Evolutionary conservation across 1,139 yeast species (phyloP).

Genomic region (Diutina sp.): DNA sequence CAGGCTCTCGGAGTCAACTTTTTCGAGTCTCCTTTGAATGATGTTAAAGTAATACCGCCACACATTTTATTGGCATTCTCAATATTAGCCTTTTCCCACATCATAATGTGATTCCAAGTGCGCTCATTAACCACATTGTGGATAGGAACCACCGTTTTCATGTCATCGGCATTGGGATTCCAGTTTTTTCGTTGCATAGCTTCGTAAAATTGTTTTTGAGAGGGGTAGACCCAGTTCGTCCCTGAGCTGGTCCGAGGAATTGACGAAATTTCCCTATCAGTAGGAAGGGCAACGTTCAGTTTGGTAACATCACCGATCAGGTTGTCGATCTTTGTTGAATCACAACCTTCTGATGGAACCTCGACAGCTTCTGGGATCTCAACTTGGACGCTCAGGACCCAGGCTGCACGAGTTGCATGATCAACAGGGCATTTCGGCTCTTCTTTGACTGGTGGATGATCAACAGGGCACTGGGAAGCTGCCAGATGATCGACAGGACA

Average conservation of each 20-base stretch:
- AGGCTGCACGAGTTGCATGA: constrained; percentile 9
- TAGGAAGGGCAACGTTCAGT: constrained; percentile 31
- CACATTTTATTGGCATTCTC: constrained; percentile 39
- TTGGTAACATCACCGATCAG: constrained; percentile 14
- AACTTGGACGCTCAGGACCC: constrained; percentile 18
- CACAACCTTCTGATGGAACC: constrained; percentile 25
- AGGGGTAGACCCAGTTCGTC: constrained; percentile 85
- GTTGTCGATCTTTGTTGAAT: constrained; percentile 20
- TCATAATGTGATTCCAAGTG: constrained; percentile 75
- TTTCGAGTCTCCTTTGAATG: constrained; percentile 81
- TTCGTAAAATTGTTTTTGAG: constrained; percentile 86
- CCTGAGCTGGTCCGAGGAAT: constrained; percentile 66
- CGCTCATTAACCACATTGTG: constrained; percentile 90
- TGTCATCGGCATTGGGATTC: constrained; percentile 72
- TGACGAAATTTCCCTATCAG: constrained; percentile 65
- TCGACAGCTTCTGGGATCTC: constrained; percentile 25
- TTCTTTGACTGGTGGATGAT: not conserved
- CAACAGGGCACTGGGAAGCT: not conserved
- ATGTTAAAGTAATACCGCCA: constrained; percentile 76
- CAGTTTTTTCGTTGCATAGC: constrained; percentile 90
- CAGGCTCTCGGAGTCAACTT: constrained; percentile 86
- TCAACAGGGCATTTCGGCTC: constrained; percentile 3
- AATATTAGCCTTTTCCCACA: constrained; percentile 65
- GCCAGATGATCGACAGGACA: not conserved
- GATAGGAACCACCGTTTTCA: constrained; percentile 86